A percentile compares a stretch with the other conserved stretches of the same genome.
Evolutionary conservation across 1,284 basidiomycete genomes (phyloP).

Genomic region (Naganishia cerealis): DNA sequence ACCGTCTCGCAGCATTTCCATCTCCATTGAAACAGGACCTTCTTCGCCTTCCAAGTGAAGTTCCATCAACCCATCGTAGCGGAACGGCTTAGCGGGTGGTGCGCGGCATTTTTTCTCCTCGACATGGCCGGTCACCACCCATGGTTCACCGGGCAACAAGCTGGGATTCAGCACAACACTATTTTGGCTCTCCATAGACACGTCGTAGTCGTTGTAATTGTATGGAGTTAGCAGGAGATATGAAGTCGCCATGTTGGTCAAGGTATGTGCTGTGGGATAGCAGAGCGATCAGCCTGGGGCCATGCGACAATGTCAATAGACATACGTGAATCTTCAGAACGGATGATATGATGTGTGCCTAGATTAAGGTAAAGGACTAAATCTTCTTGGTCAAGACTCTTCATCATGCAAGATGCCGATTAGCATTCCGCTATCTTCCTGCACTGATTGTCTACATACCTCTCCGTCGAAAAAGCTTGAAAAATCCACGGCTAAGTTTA

Average conservation of each 20-base stretch:
- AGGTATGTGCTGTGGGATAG: conserved; percentile 57
- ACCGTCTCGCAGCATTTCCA: conserved; percentile 1
- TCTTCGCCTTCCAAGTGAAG: not conserved
- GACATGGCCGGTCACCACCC: not conserved
- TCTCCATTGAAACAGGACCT: not conserved
- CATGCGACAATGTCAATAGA: not conserved
- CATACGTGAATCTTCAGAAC: conserved; percentile 61
- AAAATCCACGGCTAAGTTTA: conserved; percentile 58
- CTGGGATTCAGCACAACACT: not conserved
- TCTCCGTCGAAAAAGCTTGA: conserved; percentile 44
- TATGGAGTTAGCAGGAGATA: conserved; percentile 65
- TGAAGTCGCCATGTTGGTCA: conserved; percentile 63
- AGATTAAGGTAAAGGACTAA: conserved; percentile 67
- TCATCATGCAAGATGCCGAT: conserved; percentile 33
- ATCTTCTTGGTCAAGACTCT: conserved; percentile 62
- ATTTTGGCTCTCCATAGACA: conserved; percentile 55
- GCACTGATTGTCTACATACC: not conserved
- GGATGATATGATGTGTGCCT: conserved; percentile 58
- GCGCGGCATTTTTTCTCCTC: not conserved
- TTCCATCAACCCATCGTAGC: not conserved
- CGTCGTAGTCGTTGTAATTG: conserved; percentile 66
- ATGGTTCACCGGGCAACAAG: not conserved
- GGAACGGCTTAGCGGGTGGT: not conserved
- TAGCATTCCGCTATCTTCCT: not conserved
- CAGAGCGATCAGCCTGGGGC: not conserved